Conservation (phyloP, 163 green algal genomes). For the Botryococcus braunii region DNA sequence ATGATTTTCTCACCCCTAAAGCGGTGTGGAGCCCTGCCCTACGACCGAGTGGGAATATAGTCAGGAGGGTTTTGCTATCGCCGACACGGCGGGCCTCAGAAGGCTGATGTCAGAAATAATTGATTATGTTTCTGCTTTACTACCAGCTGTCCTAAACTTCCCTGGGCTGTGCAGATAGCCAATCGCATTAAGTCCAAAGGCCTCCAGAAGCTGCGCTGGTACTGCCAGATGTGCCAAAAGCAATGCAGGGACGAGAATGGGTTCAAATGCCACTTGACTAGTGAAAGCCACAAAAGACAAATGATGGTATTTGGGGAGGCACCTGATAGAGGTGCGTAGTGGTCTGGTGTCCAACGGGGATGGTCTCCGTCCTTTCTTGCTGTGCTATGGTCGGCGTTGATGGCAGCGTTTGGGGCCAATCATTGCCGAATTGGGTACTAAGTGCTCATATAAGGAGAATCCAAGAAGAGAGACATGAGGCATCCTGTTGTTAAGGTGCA, state of each 20-base stretch:
- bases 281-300: slow-evolving; percentile 79
- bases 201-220: slow-evolving; percentile 93
- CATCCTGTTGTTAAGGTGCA: too few species aligned
- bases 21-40: slow-evolving; percentile 30
- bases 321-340: slow-evolving; percentile 24
- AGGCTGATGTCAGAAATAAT: too few species aligned
- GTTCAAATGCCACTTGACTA: slow-evolving; percentile 97
- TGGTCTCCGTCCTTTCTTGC: too few species aligned
- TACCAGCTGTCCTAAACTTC: too few species aligned
- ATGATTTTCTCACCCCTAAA: slow-evolving; percentile 73
- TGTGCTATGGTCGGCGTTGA: slow-evolving; percentile 90
- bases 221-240: slow-evolving; percentile 98
- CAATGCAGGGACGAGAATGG: slow-evolving; percentile 98
- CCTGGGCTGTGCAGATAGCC: slow-evolving; percentile 56
- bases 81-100: too few species aligned
- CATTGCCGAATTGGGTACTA: too few species aligned
- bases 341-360: too few species aligned
- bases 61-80: too few species aligned
- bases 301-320: slow-evolving; percentile 93
- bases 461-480: too few species aligned
- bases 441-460: too few species aligned
- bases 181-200: slow-evolving; percentile 97
- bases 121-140: background rate
- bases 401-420: too few species aligned
- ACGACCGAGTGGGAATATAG: too few species aligned